A percentile compares a stretch with the other conserved stretches of the same genome.
Evolutionary conservation across 2,329 filamentous ascomycete species (phyloP).

Genomic region (Emmonsiellopsis sp.): DNA sequence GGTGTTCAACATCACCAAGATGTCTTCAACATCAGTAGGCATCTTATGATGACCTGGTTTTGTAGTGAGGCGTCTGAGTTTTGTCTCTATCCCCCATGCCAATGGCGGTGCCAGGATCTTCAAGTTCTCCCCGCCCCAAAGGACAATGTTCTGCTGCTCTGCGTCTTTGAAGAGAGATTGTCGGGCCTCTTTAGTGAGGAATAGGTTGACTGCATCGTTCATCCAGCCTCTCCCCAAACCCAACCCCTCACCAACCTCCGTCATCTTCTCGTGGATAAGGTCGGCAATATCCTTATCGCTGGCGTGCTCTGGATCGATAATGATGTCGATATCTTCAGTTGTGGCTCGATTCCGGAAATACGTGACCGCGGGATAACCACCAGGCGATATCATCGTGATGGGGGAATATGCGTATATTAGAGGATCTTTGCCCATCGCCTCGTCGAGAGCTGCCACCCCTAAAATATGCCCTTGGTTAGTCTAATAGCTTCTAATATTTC

Average conservation of each 20-base stretch:
- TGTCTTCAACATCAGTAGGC: slow-evolving; percentile 5
- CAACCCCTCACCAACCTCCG: neutral
- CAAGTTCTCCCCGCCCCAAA: slow-evolving; percentile 4
- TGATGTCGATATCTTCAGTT: slow-evolving; percentile 2
- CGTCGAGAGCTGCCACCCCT: neutral
- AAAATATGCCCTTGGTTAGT: no score
- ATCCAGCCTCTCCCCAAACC: slow-evolving; percentile 5
- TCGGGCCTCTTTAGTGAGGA: slow-evolving; percentile 1
- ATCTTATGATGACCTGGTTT: slow-evolving; percentile 1
- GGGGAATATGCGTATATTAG: neutral
- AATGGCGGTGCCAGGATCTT: slow-evolving; percentile 5
- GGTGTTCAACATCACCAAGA: slow-evolving; percentile 6
- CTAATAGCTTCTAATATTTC: no score
- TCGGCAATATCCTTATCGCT: neutral
- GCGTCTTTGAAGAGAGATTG: slow-evolving; percentile 3
- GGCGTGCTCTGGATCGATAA: neutral
- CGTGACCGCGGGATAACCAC: neutral
- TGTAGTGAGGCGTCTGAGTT: slow-evolving; percentile 5
- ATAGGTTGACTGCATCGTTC: slow-evolving; percentile 6
- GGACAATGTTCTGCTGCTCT: slow-evolving; percentile 8
- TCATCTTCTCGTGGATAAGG: neutral
- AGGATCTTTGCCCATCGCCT: neutral
- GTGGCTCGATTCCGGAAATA: neutral
- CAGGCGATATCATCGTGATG: neutral
- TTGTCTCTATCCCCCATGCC: slow-evolving; percentile 9